Percentiles rank a stretch among this genome's conserved stretches.
phyloP scores from a whole-genome alignment of 306 rosid species.

The Acacia melanoxylon region DNA sequence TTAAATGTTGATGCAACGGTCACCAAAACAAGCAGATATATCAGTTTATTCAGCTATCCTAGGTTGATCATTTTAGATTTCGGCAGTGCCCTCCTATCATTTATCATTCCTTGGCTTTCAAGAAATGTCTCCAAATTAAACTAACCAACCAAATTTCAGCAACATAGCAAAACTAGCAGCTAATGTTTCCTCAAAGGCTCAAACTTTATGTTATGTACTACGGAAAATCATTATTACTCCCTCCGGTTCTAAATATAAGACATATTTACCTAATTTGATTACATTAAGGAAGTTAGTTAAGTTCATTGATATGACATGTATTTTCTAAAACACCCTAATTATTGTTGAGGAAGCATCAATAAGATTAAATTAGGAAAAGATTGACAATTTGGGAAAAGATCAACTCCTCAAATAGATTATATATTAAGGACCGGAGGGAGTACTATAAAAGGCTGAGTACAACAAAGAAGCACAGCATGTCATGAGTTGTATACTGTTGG shows the following conservation, averaged over 20 bases:
- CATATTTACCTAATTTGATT: too few relatives aligned
- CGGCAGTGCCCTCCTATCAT: background rate
- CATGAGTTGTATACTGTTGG: background rate
- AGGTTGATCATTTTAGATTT: background rate
- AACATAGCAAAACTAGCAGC: conserved; percentile 4
- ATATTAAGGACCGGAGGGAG: too few relatives aligned
- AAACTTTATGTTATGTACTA: background rate
- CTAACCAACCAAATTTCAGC: background rate
- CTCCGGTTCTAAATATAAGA: too few relatives aligned
- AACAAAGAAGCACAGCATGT: background rate
- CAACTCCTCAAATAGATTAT: too few relatives aligned
- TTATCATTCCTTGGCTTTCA: conserved; percentile 7
- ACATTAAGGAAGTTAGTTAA: too few relatives aligned
- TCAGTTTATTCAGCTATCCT: conserved; percentile 1
- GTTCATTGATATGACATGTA: too few relatives aligned
- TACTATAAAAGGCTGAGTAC: background rate
- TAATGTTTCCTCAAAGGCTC: background rate
- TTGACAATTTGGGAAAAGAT: too few relatives aligned
- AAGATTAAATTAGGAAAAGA: too few relatives aligned
- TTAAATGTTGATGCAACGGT: background rate
- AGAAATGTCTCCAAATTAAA: conserved; percentile 9
- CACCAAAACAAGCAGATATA: background rate
- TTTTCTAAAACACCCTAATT: too few relatives aligned
- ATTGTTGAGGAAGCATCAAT: too few relatives aligned
- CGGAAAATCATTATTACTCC: background rate